Conservation (phyloP, 1,284 basidiomycete species). For the Trichosporon ovoides region DNA sequence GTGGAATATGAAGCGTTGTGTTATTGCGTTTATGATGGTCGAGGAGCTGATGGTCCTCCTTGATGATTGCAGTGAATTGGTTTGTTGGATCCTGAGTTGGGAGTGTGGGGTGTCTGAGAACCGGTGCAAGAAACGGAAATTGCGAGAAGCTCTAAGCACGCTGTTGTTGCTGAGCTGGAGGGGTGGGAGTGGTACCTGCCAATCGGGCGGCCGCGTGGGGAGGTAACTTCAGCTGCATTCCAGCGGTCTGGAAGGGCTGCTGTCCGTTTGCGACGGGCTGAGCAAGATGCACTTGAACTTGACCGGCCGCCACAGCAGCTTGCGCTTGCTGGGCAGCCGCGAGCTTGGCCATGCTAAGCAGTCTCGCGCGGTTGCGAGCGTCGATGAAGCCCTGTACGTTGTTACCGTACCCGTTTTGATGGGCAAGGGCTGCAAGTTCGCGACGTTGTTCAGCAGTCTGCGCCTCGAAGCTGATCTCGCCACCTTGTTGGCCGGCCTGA, state of each 20-base stretch:
- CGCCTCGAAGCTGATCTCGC: slow-evolving; percentile 19
- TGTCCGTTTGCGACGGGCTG: slow-evolving; percentile 6
- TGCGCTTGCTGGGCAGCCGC: slow-evolving; percentile 27
- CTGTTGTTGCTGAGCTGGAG: slow-evolving; percentile 20
- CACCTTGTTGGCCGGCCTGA: slow-evolving; percentile 3
- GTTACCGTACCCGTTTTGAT: slow-evolving; percentile 27
- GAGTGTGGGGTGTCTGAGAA: not conserved
- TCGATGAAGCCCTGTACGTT: slow-evolving; percentile 34
- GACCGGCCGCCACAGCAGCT: slow-evolving; percentile 12
- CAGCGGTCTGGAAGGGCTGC: slow-evolving; percentile 15
- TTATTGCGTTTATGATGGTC: not conserved
- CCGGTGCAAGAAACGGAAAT: not conserved
- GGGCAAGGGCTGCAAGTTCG: slow-evolving; percentile 20
- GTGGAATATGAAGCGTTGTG: not conserved
- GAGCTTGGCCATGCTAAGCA: slow-evolving; percentile 26
- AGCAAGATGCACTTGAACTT: slow-evolving; percentile 10
- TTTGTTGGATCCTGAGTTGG: slow-evolving; percentile 5
- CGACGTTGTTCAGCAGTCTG: slow-evolving; percentile 24
- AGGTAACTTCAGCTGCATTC: slow-evolving; percentile 39
- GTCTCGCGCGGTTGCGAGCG: slow-evolving; percentile 22
- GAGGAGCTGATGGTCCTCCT: not conserved
- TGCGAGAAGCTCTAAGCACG: not conserved
- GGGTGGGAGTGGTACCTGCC: slow-evolving; percentile 19
- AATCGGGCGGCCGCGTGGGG: slow-evolving; percentile 41
- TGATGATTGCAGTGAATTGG: not conserved